Evolutionary conservation across 2,329 filamentous ascomycete species (phyloP), one percentile per base, ranked within the genome.

Genomic region (Elsinoe australis): DNA sequence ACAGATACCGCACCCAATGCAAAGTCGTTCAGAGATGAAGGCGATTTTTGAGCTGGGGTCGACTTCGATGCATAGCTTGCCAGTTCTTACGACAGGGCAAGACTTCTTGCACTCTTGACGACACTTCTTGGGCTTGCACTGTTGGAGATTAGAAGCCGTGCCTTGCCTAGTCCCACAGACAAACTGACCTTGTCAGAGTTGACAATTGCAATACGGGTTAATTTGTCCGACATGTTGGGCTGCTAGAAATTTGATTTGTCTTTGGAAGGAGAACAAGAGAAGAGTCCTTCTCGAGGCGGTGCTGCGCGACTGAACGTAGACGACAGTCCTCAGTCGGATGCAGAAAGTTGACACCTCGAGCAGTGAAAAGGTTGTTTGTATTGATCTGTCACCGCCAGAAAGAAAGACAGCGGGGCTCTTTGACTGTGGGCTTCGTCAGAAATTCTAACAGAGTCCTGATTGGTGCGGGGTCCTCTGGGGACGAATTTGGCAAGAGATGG

Each of bases 61-160:
- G 61, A 98, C 94, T 75, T 98, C 90, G 66, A 96, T 95, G 71
- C 89, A 95, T 58, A 94, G 82, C 76, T 95, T 96, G 70, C 92
- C 92, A 52, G 89, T 94, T 62, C 90, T 86, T 58, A 98, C 92
- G 54, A 98, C 92, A 22, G 94, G 88, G 68, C 92, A 98, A 22
- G 89, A 90, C 69, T 96, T 96, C 70, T 96, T 96, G 78, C 92
- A 98, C 71, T 98, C 92, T 74, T 95, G 90, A 58, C 90, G 83
- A 70, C 92, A 96, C 87, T 96, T 96, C 85, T 89, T 90, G 51
- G 86, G 86, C 67, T 92, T 92, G 78, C 86, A 90, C 85, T 89
- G 63, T 69, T 17, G 15, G 31, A 9, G 26, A 38, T 42, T 35
- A 39, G 19, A 24, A 14, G 9, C 6, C 24, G 6, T 17, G 56